Conservation (phyloP, 2,329 filamentous ascomycete genomes). For the Dendryphion nanum region DNA sequence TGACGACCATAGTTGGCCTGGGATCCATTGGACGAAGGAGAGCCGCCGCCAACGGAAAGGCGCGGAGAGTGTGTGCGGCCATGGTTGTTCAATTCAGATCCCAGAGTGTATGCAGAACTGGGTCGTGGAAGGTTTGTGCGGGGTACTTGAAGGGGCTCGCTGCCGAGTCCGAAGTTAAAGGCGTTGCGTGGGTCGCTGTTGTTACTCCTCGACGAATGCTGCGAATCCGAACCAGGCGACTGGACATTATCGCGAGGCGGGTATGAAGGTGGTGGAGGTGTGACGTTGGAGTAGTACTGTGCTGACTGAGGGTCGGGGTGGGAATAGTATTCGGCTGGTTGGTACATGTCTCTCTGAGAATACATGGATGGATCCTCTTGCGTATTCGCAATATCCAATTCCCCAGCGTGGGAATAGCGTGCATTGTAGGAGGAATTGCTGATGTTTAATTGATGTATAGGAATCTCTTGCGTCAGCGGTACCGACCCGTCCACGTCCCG, state of each 20-base stretch:
- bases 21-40: constrained; percentile 39
- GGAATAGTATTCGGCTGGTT: constrained; percentile 6
- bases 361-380: constrained; percentile 22
- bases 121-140: constrained; percentile 66
- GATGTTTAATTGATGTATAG: constrained; percentile 34
- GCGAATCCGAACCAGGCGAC: constrained; percentile 27
- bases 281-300: constrained; percentile 1
- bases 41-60: constrained; percentile 47
- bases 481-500: constrained; percentile 18
- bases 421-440: constrained; percentile 29
- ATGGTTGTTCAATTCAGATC: constrained; percentile 65
- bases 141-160: constrained; percentile 41
- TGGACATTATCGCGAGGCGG: constrained; percentile 24
- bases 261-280: constrained; percentile 21
- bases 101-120: constrained; percentile 71
- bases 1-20: constrained; percentile 46
- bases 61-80: constrained; percentile 59
- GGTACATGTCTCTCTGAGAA: constrained; percentile 19
- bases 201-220: constrained; percentile 30
- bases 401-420: constrained; percentile 32
- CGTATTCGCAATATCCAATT: constrained; percentile 27
- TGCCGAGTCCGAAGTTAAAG: constrained; percentile 29
- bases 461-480: constrained; percentile 31
- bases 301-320: constrained; percentile 14
- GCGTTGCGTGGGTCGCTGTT: constrained; percentile 21